Percentiles rank a stretch among this genome's conserved stretches.
Evolutionary conservation across 495 filamentous ascomycete genomes (phyloP).

Genomic region (Echria macrotheca): DNA sequence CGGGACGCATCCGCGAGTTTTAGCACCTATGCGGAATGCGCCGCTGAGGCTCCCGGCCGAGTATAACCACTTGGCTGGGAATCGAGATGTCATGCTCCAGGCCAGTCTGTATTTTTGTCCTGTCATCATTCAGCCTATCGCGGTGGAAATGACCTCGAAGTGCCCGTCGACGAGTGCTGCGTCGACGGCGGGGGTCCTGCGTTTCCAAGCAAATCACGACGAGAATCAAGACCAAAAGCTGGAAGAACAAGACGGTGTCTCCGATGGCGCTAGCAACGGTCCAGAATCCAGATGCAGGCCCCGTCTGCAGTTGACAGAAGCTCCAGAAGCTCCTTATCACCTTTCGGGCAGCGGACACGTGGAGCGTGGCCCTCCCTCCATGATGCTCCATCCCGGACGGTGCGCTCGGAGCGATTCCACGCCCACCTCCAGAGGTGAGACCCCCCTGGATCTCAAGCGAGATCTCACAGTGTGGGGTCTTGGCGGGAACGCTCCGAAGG

Average conservation of each 20-base stretch:
- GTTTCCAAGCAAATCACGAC: background rate
- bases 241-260: background rate
- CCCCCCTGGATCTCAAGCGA: conserved; percentile 13
- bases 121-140: conserved; percentile 20
- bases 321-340: too few relatives aligned
- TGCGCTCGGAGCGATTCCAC: background rate
- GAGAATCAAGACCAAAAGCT: background rate
- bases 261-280: background rate
- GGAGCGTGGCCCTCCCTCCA: too few relatives aligned
- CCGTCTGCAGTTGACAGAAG: too few relatives aligned
- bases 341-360: conserved; percentile 8
- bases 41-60: conserved; percentile 14
- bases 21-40: conserved; percentile 1
- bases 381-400: too few relatives aligned
- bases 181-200: background rate
- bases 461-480: conserved; percentile 7
- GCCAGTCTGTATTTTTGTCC: too few relatives aligned
- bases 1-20: conserved; percentile 10
- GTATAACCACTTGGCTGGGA: too few relatives aligned
- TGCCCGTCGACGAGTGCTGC: background rate
- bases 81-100: too few relatives aligned
- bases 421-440: conserved; percentile 1
- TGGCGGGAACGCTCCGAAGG: background rate
- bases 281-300: too few relatives aligned
- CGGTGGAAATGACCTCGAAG: conserved; percentile 9